Evolutionary conservation across 495 filamentous ascomycete species (phyloP), one percentile per base, ranked within the genome.

Genomic region (Neurospora sp.): DNA sequence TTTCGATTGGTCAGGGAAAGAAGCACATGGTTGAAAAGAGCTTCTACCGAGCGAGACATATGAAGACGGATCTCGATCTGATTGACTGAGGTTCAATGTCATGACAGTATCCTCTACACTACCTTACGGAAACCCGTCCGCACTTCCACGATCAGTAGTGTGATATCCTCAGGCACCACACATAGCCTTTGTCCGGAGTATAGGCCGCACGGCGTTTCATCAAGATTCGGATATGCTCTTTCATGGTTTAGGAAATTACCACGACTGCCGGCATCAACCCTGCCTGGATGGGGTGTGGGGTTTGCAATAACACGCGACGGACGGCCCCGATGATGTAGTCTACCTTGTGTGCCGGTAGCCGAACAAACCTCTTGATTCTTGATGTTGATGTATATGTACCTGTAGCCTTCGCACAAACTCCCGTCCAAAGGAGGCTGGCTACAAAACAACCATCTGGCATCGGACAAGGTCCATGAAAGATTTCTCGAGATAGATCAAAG

Each of bases 1-100:
- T 41, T 44, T 42, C 45, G 38, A 74, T 76, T 76, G 73, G 75
- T 61, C 73, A 72, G 38, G 45, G 40, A 37, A 69, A 37, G 31
- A 37, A 44, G 72, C 69, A 31, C 10, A 59, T 27, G 48, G n/a
- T 20, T 48, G 44, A 20, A 48, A 27, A 27, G 9, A 8, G 8
- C 8, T 20, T n/a, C 14, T 27, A 59, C 20, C 22, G 22, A 59
- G 22, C 20, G 20, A 59, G 48, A 12, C 20, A 48, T 27, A 31
- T 31, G 22, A 61, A 16, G 22, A 27, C 1, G 53, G 7, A 65
- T 65, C 12, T 65, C 53, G 53, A 65, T 65, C 6, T 35, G 12
- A 17, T 65, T 14, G 53, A 31, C 20, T 7, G 44, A 59, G 20
- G 16, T 44, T 17, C 16, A 8, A 4, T n/a, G 17, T 6, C 40